Evolutionary conservation across 2,329 filamentous ascomycete species (phyloP).

Genomic region (Setomelanomma holmii): DNA sequence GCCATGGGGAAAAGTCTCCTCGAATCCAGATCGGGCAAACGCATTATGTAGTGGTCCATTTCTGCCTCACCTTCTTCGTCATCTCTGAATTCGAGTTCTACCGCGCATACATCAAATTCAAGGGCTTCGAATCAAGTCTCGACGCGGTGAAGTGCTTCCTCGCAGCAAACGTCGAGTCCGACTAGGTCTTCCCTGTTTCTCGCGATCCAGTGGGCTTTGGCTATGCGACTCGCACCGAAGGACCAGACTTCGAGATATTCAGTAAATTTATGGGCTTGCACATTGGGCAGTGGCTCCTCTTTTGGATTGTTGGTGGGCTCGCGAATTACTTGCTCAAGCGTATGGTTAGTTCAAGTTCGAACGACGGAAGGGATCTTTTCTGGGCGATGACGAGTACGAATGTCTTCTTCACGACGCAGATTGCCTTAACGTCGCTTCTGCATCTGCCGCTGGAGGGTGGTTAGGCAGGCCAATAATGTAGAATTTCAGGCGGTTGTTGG

Average conservation of each 20-base stretch:
- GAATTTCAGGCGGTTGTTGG: slow-evolving; percentile 3
- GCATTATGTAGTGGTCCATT: slow-evolving; percentile 6
- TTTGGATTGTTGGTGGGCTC: slow-evolving; percentile 5
- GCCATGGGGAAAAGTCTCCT: slow-evolving; percentile 1
- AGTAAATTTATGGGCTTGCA: slow-evolving; percentile 3
- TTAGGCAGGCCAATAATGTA: slow-evolving; percentile 7
- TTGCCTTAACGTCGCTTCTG: slow-evolving; percentile 2
- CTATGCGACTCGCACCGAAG: slow-evolving; percentile 1
- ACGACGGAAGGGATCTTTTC: slow-evolving; percentile 5
- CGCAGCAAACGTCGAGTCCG: slow-evolving; percentile 1
- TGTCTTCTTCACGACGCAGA: slow-evolving; percentile 5
- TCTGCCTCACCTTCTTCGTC: slow-evolving; percentile 5
- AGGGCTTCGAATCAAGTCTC: slow-evolving; percentile 2
- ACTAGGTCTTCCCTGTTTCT: slow-evolving; percentile 4
- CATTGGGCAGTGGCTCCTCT: slow-evolving; percentile 4
- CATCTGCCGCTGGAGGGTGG: slow-evolving; percentile 5
- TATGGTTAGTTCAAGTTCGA: slow-evolving; percentile 5
- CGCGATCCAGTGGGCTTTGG: slow-evolving; percentile 7
- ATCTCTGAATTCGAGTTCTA: slow-evolving; percentile 7
- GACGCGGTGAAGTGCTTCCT: slow-evolving; percentile 3
- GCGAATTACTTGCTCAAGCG: slow-evolving; percentile 6
- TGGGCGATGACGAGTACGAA: slow-evolving; percentile 1
- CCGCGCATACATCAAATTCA: slow-evolving; percentile 5
- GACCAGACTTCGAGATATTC: neutral
- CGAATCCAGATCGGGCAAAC: slow-evolving; percentile 3